Evolutionary conservation across 495 filamentous ascomycete species (phyloP).

Genomic region (Apiosordaria backusii): DNA sequence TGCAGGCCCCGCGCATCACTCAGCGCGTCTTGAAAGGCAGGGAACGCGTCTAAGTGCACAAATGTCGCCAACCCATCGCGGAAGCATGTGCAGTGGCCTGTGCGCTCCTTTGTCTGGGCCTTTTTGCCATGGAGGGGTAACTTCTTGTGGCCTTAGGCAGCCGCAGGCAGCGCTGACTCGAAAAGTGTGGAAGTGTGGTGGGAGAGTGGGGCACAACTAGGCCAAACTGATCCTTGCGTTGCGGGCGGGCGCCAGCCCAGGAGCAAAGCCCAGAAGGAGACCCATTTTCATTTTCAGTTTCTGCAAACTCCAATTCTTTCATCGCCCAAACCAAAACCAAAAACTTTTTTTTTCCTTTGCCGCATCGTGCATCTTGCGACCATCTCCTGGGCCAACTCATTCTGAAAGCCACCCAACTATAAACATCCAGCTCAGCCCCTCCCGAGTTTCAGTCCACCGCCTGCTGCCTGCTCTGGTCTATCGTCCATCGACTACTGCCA

Average conservation of each 20-base stretch:
- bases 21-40: not conserved
- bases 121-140: not conserved
- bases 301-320: constrained; percentile 35
- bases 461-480: constrained; percentile 31
- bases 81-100: constrained; percentile 1
- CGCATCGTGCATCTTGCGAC: not conserved
- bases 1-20: no score
- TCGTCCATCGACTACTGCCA: constrained; percentile 26
- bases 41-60: not conserved
- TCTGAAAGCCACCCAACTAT: not conserved
- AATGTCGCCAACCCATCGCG: not conserved
- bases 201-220: not conserved
- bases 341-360: constrained; percentile 26
- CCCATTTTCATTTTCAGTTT: constrained; percentile 32
- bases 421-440: not conserved
- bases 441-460: constrained; percentile 1
- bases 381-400: not conserved
- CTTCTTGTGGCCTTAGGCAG: constrained; percentile 3
- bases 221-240: not conserved
- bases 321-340: constrained; percentile 34
- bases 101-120: not conserved
- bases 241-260: not conserved
- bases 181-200: not conserved
- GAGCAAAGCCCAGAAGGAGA: constrained; percentile 5
- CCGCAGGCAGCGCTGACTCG: not conserved